Evolutionary conservation across 2,329 filamentous ascomycete genomes (phyloP), one percentile per base, ranked within the genome.

Genomic region (Fusarium sp.): DNA sequence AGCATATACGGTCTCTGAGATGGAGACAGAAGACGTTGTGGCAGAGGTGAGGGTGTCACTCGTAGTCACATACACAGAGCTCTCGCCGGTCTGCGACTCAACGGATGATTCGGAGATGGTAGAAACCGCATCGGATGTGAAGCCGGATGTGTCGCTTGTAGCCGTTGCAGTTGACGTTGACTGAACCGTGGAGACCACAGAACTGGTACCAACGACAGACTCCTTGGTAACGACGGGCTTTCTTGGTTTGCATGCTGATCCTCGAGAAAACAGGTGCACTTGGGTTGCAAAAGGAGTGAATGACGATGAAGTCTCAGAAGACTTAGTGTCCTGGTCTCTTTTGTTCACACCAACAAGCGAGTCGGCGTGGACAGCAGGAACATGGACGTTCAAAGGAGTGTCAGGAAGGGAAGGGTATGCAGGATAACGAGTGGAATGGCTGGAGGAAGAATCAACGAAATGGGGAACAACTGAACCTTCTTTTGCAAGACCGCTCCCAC

Each of bases 371-470:
- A 36, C 31, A 46, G 33, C 20, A 8, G 49, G 34, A 28, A 62
- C 26, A 24, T 42, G 22, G 36, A n/a, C 14, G n/a, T 55, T 40
- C 45, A 54, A 66, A 68, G 26, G 65, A 66, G 59, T 20, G 54
- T 61, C 45, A 53, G 43, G 66, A 65, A 69, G 34, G 45, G 52
- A 68, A 51, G 50, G 14, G 38, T 42, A 13, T 31, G n/a, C 15
- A 56, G 43, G 15, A 33, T 39, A 68, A 69, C 28, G 65, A 68
- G 50, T 51, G 65, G 51, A 53, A 56, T 36, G 60, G 54, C 54
- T 54, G 48, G 66, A 68, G 36, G 60, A 51, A 69, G 65, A 69
- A 50, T 65, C 31, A 69, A 69, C 24, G 59, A 69, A 56, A 69
- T 48, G 36, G 55, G 60, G 49, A 44, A 31, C 24, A 69, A 69